A percentile compares a stretch with the other conserved stretches of the same genome.
Conservation (phyloP, 352 stramenopile genomes). For the Plasmopara viticola region DNA sequence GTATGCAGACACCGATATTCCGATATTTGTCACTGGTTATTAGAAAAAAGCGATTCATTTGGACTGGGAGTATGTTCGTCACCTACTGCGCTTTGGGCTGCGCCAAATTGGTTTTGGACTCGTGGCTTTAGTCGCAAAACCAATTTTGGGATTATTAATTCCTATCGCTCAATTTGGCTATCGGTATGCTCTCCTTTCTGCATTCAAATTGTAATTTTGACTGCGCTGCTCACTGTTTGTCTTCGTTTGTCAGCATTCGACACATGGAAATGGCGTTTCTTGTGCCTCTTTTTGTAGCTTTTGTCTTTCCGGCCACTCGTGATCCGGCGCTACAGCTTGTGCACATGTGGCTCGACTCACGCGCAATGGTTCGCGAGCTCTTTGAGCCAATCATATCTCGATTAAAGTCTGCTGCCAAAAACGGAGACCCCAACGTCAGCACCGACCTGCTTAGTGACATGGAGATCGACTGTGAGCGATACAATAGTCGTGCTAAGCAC, state of each 20-base stretch:
- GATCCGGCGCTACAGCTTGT: constrained; percentile 39
- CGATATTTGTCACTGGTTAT: not conserved
- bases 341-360: constrained; percentile 58
- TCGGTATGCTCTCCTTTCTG: constrained; percentile 22
- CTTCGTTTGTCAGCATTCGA: constrained; percentile 31
- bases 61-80: constrained; percentile 65
- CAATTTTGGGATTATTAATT: constrained; percentile 43
- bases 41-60: constrained; percentile 60
- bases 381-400: constrained; percentile 64
- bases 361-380: constrained; percentile 58
- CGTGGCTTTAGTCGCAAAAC: constrained; percentile 40
- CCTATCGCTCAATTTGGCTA: constrained; percentile 56
- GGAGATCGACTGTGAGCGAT: constrained; percentile 23
- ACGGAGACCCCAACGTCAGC: constrained; percentile 21
- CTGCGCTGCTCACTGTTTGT: not conserved
- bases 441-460: constrained; percentile 30
- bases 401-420: constrained; percentile 42
- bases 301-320: constrained; percentile 39
- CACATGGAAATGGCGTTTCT: constrained; percentile 64
- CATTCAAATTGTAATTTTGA: too few relatives aligned
- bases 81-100: constrained; percentile 38
- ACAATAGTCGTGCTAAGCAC: constrained; percentile 20
- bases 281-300: constrained; percentile 50
- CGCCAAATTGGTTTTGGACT: constrained; percentile 51
- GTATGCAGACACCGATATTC: too few relatives aligned